A percentile compares a stretch with the other conserved stretches of the same genome.
Conservation (phyloP, 306 rosid genomes). For the Pterocarpus macrocarpus region DNA sequence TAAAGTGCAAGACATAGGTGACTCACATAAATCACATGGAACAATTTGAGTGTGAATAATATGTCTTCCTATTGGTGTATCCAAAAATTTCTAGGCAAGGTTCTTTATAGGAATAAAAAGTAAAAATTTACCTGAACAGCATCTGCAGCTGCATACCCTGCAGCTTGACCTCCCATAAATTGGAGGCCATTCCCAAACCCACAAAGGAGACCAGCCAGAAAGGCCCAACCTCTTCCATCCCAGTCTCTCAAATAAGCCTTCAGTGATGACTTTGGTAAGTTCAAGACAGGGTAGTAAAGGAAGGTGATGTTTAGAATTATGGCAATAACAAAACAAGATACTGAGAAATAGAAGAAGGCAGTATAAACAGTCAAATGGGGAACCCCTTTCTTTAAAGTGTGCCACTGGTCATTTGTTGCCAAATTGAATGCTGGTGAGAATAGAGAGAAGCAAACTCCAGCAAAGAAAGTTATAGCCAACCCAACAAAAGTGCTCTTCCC, state of each 20-base stretch:
- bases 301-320: slow-evolving; percentile 73
- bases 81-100: neutral
- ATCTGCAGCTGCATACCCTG: slow-evolving; percentile 99
- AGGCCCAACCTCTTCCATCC: slow-evolving; percentile 95
- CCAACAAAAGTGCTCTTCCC: slow-evolving; percentile 77
- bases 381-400: slow-evolving; percentile 71
- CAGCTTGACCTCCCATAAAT: slow-evolving; percentile 98
- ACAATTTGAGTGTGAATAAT: too few species aligned
- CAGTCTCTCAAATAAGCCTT: slow-evolving; percentile 82
- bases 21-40: too few species aligned
- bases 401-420: slow-evolving; percentile 97
- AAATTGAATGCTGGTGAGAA: slow-evolving; percentile 94
- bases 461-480: slow-evolving; percentile 75
- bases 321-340: slow-evolving; percentile 76
- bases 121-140: slow-evolving; percentile 74
- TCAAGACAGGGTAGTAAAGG: slow-evolving; percentile 78
- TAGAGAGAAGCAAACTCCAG: slow-evolving; percentile 82
- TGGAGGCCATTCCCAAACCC: slow-evolving; percentile 96
- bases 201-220: slow-evolving; percentile 90
- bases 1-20: too few species aligned
- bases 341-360: slow-evolving; percentile 82
- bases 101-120: neutral
- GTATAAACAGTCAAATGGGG: slow-evolving; percentile 83
- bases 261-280: slow-evolving; percentile 76
- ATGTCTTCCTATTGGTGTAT: neutral